phyloP scores from a whole-genome alignment of 2,329 filamentous ascomycete species.

The Calonectria honghensis region DNA sequence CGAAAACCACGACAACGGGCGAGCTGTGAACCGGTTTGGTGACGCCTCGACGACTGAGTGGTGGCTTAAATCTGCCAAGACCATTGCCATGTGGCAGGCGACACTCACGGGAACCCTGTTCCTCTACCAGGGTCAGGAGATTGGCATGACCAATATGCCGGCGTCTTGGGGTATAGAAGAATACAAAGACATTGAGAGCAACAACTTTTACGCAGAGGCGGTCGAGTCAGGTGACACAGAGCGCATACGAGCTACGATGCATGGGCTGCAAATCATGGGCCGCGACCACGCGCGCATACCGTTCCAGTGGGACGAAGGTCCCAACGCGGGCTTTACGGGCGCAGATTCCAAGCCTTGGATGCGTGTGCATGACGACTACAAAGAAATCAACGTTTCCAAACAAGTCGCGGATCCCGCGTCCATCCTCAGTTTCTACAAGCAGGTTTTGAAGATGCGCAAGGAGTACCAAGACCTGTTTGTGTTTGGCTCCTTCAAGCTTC shows the following conservation, averaged over 20 bases:
- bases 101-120: conserved; percentile 73
- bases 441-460: conserved; percentile 71
- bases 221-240: conserved; percentile 59
- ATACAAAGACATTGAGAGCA: conserved; percentile 73
- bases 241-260: conserved; percentile 67
- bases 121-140: conserved; percentile 77
- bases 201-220: conserved; percentile 70
- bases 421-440: conserved; percentile 77
- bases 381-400: conserved; percentile 72
- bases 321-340: conserved; percentile 77
- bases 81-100: conserved; percentile 70
- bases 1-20: conserved; percentile 79
- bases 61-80: conserved; percentile 69
- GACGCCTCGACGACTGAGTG: conserved; percentile 65
- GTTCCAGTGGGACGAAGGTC: conserved; percentile 77
- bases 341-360: conserved; percentile 76
- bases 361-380: conserved; percentile 77
- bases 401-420: conserved; percentile 68
- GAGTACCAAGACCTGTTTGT: conserved; percentile 76
- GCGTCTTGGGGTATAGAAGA: conserved; percentile 69
- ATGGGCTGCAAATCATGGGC: conserved; percentile 73
- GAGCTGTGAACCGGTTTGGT: conserved; percentile 74
- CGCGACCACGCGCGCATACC: conserved; percentile 80
- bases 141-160: conserved; percentile 76
- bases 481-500: conserved; percentile 75